Conservation (phyloP, 805 yeast genomes). For the Sporopachydermia lactativora region DNA sequence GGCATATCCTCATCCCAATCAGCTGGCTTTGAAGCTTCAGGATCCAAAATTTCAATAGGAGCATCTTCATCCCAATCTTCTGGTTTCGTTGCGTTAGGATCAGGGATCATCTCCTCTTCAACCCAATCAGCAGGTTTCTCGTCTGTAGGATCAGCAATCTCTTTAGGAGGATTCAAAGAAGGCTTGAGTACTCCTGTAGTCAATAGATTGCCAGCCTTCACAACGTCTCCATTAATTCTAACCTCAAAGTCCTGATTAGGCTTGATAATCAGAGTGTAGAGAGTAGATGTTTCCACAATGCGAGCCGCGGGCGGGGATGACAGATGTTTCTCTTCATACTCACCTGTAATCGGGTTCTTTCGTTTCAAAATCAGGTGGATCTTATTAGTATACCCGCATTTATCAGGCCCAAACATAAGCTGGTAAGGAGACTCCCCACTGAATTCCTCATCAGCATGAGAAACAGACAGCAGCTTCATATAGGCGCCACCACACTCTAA, state of each 20-base stretch:
- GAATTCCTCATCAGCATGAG: constrained; percentile 33
- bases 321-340: constrained; percentile 56
- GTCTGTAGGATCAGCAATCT: constrained; percentile 42
- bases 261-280: constrained; percentile 66
- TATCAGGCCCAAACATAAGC: constrained; percentile 91
- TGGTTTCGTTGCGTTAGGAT: constrained; percentile 59
- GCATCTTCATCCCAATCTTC: constrained; percentile 73
- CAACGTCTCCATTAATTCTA: constrained; percentile 67
- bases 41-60: constrained; percentile 53
- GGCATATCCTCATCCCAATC: constrained; percentile 65
- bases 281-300: constrained; percentile 37
- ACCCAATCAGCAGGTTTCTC: constrained; percentile 74
- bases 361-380: constrained; percentile 64
- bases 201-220: constrained; percentile 53
- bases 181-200: constrained; percentile 47
- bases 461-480: constrained; percentile 48
- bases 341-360: constrained; percentile 37
- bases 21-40: constrained; percentile 51
- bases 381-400: constrained; percentile 69
- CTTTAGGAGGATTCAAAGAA: constrained; percentile 48
- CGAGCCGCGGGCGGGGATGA: constrained; percentile 53
- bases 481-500: constrained; percentile 85
- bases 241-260: constrained; percentile 61
- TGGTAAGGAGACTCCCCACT: constrained; percentile 59
- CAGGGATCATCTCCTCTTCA: constrained; percentile 50